Evolutionary conservation across 345 rosid species (phyloP).

Genomic region (Euphorbia tirucalli): DNA sequence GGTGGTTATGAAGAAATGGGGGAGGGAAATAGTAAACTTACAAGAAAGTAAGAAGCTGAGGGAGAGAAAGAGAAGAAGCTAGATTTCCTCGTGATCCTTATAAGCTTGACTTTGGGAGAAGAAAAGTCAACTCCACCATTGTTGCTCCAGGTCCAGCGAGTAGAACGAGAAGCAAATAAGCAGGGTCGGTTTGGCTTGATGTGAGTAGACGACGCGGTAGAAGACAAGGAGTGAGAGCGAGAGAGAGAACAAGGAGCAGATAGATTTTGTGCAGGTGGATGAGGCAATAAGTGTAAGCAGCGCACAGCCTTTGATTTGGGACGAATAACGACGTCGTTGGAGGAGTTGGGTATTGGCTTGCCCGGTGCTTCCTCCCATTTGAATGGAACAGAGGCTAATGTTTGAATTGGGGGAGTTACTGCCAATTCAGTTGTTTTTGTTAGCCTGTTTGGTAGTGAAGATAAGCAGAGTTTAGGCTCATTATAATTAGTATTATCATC

Average conservation of each 20-base stretch:
- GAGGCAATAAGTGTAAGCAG: conserved; percentile 36
- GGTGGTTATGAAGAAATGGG: too few species aligned
- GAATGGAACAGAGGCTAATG: conserved; percentile 66
- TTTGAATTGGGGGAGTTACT: conserved; percentile 60
- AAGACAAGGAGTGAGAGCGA: conserved; percentile 33
- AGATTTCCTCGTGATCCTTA: conserved; percentile 41
- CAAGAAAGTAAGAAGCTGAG: conserved; percentile 51
- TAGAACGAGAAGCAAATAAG: conserved; percentile 42
- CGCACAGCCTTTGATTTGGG: conserved; percentile 29
- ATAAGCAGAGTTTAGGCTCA: conserved; percentile 52
- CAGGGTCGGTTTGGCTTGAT: too few species aligned
- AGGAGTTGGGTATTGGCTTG: conserved; percentile 55
- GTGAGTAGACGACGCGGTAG: conserved; percentile 31
- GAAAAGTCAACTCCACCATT: too few species aligned
- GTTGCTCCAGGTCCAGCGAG: conserved; percentile 49
- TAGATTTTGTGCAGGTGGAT: too few species aligned
- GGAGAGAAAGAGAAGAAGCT: conserved; percentile 40
- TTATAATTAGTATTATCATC: conserved; percentile 16
- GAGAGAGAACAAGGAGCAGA: conserved; percentile 39
- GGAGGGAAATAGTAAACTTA: conserved; percentile 23
- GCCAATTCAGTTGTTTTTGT: conserved; percentile 37
- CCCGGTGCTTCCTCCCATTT: conserved; percentile 96
- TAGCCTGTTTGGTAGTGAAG: conserved; percentile 45
- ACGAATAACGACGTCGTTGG: conserved; percentile 2
- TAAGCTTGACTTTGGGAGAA: conserved; percentile 46